Percentiles rank a stretch among this genome's conserved stretches.
Conservation (phyloP, 163 green algal genomes). For the Scenedesmus sp. region DNA sequence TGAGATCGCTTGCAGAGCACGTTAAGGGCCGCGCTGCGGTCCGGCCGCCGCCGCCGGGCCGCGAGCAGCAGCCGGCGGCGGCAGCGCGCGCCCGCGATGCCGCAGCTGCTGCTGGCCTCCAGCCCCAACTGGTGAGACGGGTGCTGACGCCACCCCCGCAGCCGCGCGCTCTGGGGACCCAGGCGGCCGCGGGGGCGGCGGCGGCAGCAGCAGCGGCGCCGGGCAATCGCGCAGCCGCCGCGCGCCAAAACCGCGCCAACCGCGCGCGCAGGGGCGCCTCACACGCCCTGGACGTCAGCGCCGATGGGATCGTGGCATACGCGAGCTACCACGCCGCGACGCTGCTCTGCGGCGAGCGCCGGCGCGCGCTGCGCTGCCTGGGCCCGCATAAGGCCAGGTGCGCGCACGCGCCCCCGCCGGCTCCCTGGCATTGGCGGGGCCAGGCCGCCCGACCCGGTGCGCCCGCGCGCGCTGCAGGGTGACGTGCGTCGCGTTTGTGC, state of each 20-base stretch:
- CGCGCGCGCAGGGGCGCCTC: constrained; percentile 5
- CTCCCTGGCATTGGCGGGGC: too few species aligned
- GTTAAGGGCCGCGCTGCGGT: too few species aligned
- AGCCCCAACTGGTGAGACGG: constrained; percentile 28
- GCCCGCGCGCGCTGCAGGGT: constrained; percentile 26
- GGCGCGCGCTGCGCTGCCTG: constrained; percentile 47
- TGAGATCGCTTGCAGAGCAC: too few species aligned
- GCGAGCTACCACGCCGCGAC: constrained; percentile 54
- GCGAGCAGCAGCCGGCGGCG: too few species aligned
- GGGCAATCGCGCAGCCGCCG: too few species aligned
- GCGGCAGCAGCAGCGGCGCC: neutral
- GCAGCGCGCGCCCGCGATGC: too few species aligned
- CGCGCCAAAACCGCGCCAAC: too few species aligned
- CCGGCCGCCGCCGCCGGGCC: too few species aligned
- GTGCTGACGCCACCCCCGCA: too few species aligned
- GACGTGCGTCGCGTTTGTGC: constrained; percentile 40
- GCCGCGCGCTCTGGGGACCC: neutral
- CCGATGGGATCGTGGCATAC: constrained; percentile 49
- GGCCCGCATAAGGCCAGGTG: constrained; percentile 48
- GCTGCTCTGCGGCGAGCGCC: constrained; percentile 28
- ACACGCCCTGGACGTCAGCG: constrained; percentile 12
- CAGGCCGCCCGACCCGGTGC: too few species aligned
- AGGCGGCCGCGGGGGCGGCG: neutral
- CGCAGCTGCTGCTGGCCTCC: constrained; percentile 1
- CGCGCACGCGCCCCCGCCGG: too few species aligned